These are phyloP conservation scores for Monosporascus cannonballus DNA, from an alignment of 2,329 filamentous ascomycete species.

Conservation along the genomic window DNA sequence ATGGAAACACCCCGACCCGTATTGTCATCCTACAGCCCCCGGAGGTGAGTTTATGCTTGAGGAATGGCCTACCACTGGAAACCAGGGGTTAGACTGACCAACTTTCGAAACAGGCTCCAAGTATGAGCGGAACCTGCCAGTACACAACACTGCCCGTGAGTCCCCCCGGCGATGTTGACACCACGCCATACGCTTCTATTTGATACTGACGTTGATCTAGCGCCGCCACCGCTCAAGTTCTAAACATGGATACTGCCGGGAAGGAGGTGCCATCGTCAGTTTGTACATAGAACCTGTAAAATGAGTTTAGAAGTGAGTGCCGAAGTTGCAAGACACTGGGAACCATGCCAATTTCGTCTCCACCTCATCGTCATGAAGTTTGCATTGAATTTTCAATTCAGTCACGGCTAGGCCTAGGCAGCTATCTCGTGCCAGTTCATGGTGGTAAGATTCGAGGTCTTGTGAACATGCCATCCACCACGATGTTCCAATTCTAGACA, in stretches of 20 bases:
- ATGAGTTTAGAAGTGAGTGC: constrained; percentile 12
- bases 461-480: too few relatives aligned
- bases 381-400: not conserved
- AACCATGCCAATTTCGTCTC: not conserved
- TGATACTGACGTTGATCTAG: constrained; percentile 26
- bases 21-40: constrained; percentile 80
- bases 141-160: constrained; percentile 76
- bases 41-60: constrained; percentile 61
- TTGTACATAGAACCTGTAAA: constrained; percentile 30
- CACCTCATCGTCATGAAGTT: not conserved
- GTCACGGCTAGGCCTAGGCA: too few relatives aligned
- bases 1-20: constrained; percentile 98
- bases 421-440: too few relatives aligned
- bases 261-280: constrained; percentile 7
- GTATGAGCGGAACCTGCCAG: constrained; percentile 87
- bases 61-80: not conserved
- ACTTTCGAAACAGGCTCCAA: constrained; percentile 64
- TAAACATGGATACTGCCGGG: constrained; percentile 17
- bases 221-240: constrained; percentile 45
- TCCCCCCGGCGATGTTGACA: constrained; percentile 16
- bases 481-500: not conserved
- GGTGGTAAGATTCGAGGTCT: too few relatives aligned
- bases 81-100: not conserved
- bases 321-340: constrained; percentile 4
- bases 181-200: not conserved